Base-by-base conservation (phyloP, 2,329 filamentous ascomycete species). In the Knoxdaviesia proteae region DNA sequence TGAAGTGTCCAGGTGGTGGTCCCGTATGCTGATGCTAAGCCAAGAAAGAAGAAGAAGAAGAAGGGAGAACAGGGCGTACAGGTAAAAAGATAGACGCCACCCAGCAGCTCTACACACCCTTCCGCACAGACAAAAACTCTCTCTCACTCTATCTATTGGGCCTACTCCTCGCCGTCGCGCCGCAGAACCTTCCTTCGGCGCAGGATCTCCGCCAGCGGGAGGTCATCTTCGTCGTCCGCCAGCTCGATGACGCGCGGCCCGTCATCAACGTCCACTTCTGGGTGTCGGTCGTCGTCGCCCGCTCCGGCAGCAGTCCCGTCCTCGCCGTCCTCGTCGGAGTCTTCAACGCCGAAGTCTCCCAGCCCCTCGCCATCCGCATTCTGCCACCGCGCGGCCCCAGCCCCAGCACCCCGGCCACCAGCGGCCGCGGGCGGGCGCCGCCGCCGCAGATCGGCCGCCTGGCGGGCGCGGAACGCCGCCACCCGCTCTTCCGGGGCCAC, bases 331-430 rank as follows among this genome's bases (percentile, higher is more conserved):
- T 84, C 78, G 0, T 68, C 70, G 9, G 82, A 79, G 51, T 84
- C 80, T 50, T 88, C 83, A 0, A 90, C 81, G 2, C 83, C 83
- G 52, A 77, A 90, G 51, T 90, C 83, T 37, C 70, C 65, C 41
- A 90, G 58, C 34, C 74, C 64, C 53, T 88, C 80, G 1, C 82
- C 83, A 42, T 88, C 81, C 0, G 72, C 67, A 49, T 87, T 88
- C 0, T 67, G 73, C 82, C 82, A 90, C 5, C 62, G 69, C 37
- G 68, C 67, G 50, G 49, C 3, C 46, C 49, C 32, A 4, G 8
- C 50, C 35, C 69, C 66, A 32, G 74, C 71, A 7, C 60, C 50
- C 50, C 71, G 67, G 47, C 71, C 67, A 29, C 71, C 53, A 56
- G 71, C 68, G 1, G 60, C 61, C 20, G 71, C 52, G 6, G 71